phyloP scores from a whole-genome alignment of 2,329 filamentous ascomycete genomes.

The Fusarium sp. region DNA sequence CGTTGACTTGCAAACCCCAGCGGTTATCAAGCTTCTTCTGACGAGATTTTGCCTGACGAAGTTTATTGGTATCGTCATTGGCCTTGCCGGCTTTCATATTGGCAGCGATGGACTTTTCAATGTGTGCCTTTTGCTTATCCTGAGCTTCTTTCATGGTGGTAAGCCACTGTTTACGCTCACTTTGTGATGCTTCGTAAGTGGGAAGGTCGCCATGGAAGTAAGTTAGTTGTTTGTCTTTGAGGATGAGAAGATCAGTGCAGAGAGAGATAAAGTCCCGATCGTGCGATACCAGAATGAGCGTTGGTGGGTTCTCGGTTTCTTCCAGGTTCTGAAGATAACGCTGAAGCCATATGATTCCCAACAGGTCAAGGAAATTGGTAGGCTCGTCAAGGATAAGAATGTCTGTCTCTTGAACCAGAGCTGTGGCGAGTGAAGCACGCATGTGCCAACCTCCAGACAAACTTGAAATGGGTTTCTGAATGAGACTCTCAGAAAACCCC shows the following conservation, averaged over 20 bases:
- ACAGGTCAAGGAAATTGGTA: slow-evolving; percentile 86
- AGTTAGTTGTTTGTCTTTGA: slow-evolving; percentile 77
- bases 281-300: slow-evolving; percentile 84
- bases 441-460: slow-evolving; percentile 85
- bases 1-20: slow-evolving; percentile 80
- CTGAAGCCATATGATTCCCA: slow-evolving; percentile 88
- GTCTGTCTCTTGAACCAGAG: slow-evolving; percentile 79
- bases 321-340: slow-evolving; percentile 72
- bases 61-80: slow-evolving; percentile 85
- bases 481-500: slow-evolving; percentile 74
- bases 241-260: slow-evolving; percentile 81
- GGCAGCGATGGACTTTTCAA: slow-evolving; percentile 80
- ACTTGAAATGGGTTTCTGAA: slow-evolving; percentile 70
- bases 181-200: slow-evolving; percentile 75
- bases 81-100: slow-evolving; percentile 81
- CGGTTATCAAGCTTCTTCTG: slow-evolving; percentile 88
- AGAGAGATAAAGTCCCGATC: slow-evolving; percentile 84
- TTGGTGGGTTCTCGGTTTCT: slow-evolving; percentile 67
- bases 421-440: slow-evolving; percentile 73
- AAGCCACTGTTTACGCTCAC: slow-evolving; percentile 76
- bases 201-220: slow-evolving; percentile 82
- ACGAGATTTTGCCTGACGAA: slow-evolving; percentile 85
- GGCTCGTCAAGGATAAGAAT: slow-evolving; percentile 88
- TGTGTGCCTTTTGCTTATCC: slow-evolving; percentile 83
- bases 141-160: slow-evolving; percentile 84